Conservation (phyloP, 2,329 filamentous ascomycete genomes). For the Aschersonia sp. region DNA sequence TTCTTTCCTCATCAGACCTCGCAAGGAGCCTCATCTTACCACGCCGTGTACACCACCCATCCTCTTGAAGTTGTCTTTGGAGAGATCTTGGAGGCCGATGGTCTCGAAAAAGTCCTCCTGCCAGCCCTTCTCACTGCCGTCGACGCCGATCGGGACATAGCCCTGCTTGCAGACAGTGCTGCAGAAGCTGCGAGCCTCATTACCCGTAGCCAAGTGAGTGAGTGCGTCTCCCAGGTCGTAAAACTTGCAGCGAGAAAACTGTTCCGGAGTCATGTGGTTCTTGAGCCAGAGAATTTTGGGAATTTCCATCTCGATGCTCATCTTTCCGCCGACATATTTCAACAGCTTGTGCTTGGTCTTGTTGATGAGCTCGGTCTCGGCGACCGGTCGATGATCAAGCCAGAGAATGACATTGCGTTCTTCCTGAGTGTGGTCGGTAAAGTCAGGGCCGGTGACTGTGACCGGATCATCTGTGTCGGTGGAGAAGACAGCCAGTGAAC, state of each 20-base stretch:
- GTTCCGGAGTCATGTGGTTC: constrained; percentile 87
- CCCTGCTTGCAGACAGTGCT: constrained; percentile 96
- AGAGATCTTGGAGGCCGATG: constrained; percentile 76
- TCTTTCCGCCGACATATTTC: constrained; percentile 90
- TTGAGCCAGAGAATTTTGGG: constrained; percentile 97
- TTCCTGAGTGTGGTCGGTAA: constrained; percentile 51
- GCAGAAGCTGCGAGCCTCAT: constrained; percentile 85
- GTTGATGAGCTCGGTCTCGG: constrained; percentile 90
- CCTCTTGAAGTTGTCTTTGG: constrained; percentile 75
- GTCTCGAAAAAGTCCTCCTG: constrained; percentile 82
- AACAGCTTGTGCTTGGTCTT: constrained; percentile 82
- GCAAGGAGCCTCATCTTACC: constrained; percentile 30
- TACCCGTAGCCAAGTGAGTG: constrained; percentile 86
- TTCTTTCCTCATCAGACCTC: not conserved
- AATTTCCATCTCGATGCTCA: constrained; percentile 99
- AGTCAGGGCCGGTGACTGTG: constrained; percentile 77
- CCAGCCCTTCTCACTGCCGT: constrained; percentile 96
- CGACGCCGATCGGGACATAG: constrained; percentile 89
- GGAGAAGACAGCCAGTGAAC: constrained; percentile 83
- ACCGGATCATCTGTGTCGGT: constrained; percentile 83
- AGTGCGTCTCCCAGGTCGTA: constrained; percentile 89
- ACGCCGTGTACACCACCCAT: constrained; percentile 91
- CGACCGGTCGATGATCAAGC: constrained; percentile 86
- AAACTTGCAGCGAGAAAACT: constrained; percentile 90
- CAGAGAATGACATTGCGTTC: constrained; percentile 94